Conservation (phyloP, 2,329 filamentous ascomycete genomes). For the Blumeriella jaapii region DNA sequence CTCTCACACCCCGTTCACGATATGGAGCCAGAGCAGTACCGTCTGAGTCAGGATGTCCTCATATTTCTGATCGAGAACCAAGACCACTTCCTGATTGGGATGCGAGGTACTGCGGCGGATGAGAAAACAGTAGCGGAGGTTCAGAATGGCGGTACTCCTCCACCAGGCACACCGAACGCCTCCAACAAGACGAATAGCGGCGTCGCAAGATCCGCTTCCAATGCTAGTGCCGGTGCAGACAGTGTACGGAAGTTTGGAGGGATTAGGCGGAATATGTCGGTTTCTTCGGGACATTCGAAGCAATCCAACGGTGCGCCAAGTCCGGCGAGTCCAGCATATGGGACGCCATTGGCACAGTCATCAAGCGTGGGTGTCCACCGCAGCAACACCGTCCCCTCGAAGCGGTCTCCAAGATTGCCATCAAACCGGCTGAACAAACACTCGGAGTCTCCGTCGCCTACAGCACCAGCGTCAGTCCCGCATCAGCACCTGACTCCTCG, state of each 20-base stretch:
- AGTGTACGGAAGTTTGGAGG: constrained; percentile 72
- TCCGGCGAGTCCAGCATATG: constrained; percentile 50
- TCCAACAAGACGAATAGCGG: constrained; percentile 43
- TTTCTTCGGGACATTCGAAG: constrained; percentile 78
- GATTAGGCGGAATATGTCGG: constrained; percentile 79
- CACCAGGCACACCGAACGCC: constrained; percentile 37
- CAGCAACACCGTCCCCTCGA: constrained; percentile 91
- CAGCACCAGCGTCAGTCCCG: constrained; percentile 27
- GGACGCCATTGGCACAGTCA: constrained; percentile 43
- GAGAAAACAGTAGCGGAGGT: constrained; percentile 55
- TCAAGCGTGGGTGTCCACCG: constrained; percentile 49
- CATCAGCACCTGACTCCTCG: constrained; percentile 23
- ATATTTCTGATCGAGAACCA: constrained; percentile 98
- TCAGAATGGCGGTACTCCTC: constrained; percentile 55
- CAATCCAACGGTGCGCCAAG: constrained; percentile 61
- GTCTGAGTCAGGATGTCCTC: constrained; percentile 88
- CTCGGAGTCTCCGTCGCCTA: constrained; percentile 37
- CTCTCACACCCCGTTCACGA: constrained; percentile 88
- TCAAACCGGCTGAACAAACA: constrained; percentile 54
- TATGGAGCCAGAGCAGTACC: constrained; percentile 91
- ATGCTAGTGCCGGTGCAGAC: constrained; percentile 77
- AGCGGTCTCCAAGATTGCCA: constrained; percentile 65
- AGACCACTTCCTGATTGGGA: constrained; percentile 94
- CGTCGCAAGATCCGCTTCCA: constrained; percentile 69
- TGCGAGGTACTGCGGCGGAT: constrained; percentile 98